These are phyloP conservation scores for Phaffomyces antillensis DNA, from an alignment of 805 yeast species.

Conservation along the genomic window DNA sequence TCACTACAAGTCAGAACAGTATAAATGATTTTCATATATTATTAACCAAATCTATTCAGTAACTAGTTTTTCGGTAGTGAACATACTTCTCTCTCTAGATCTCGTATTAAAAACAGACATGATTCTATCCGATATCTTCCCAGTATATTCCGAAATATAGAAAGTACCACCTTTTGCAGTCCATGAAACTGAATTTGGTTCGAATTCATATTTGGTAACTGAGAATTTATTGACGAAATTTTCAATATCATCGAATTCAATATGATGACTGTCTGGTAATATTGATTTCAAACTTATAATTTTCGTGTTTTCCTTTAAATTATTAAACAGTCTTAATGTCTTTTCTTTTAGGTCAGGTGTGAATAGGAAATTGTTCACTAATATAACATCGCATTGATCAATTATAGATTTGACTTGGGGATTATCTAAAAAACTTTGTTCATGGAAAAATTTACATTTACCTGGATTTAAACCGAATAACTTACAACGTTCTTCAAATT, in stretches of 20 bases:
- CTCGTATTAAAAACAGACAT: conserved; percentile 30
- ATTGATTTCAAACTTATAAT: conserved; percentile 75
- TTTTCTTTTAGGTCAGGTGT: conserved; percentile 64
- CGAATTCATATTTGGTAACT: conserved; percentile 58
- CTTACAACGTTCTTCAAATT: conserved; percentile 49
- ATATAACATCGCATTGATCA: conserved; percentile 58
- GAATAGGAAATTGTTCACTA: conserved; percentile 80
- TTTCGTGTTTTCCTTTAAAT: conserved; percentile 65
- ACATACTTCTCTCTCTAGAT: conserved; percentile 15
- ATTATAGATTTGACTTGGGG: conserved; percentile 46
- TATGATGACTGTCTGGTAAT: conserved; percentile 67
- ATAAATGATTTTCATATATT: background rate
- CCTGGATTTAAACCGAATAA: conserved; percentile 62
- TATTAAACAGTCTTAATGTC: conserved; percentile 58
- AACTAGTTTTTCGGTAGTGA: conserved; percentile 4
- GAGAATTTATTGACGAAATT: conserved; percentile 57
- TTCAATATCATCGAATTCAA: conserved; percentile 42
- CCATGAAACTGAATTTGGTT: conserved; percentile 80
- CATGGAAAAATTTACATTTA: conserved; percentile 47
- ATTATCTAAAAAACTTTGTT: conserved; percentile 68
- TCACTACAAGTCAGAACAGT: no score
- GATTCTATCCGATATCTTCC: conserved; percentile 11
- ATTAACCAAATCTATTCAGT: background rate
- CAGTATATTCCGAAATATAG: conserved; percentile 49
- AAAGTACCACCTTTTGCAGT: conserved; percentile 72